Evolutionary conservation across 2,329 filamentous ascomycete species (phyloP).

Genomic region (Stemphylium vesicarium): DNA sequence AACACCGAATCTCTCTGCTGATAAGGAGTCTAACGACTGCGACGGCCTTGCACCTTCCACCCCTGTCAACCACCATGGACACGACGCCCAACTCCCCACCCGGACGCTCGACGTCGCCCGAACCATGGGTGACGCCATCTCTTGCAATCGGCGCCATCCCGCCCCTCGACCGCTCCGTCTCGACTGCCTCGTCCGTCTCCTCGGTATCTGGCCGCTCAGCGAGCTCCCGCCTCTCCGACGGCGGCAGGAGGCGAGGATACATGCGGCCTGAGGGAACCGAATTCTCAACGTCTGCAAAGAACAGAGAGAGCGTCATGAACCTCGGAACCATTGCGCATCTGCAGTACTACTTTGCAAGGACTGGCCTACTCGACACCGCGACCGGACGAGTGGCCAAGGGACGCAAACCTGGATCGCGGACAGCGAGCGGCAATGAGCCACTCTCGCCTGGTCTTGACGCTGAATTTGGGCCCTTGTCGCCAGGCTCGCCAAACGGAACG

Average conservation of each 20-base stretch:
- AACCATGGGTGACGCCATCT: conserved; percentile 68
- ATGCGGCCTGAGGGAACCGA: conserved; percentile 85
- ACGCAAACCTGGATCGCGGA: conserved; percentile 54
- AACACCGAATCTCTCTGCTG: conserved; percentile 20
- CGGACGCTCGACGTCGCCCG: conserved; percentile 61
- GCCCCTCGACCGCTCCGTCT: conserved; percentile 68
- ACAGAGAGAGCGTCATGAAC: conserved; percentile 93
- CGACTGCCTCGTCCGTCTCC: conserved; percentile 62
- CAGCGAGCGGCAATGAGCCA: conserved; percentile 40
- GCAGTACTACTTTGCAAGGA: conserved; percentile 97
- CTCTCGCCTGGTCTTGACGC: conserved; percentile 35
- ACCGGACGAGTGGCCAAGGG: conserved; percentile 83
- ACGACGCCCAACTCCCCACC: conserved; percentile 50
- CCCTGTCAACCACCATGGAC: conserved; percentile 35
- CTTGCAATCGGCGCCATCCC: conserved; percentile 66
- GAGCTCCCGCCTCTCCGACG: conserved; percentile 59
- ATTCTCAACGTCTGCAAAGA: conserved; percentile 88
- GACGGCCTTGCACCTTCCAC: conserved; percentile 15
- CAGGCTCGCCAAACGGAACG: conserved; percentile 26
- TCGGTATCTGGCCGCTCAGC: conserved; percentile 68
- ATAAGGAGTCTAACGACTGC: conserved; percentile 20
- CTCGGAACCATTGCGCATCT: conserved; percentile 95
- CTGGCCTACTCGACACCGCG: conserved; percentile 90
- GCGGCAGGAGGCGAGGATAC: conserved; percentile 74
- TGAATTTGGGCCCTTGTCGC: conserved; percentile 36